These are phyloP conservation scores for Aspergillus bertholletiae DNA, from an alignment of 495 filamentous ascomycete genomes.

Conservation along the genomic window DNA sequence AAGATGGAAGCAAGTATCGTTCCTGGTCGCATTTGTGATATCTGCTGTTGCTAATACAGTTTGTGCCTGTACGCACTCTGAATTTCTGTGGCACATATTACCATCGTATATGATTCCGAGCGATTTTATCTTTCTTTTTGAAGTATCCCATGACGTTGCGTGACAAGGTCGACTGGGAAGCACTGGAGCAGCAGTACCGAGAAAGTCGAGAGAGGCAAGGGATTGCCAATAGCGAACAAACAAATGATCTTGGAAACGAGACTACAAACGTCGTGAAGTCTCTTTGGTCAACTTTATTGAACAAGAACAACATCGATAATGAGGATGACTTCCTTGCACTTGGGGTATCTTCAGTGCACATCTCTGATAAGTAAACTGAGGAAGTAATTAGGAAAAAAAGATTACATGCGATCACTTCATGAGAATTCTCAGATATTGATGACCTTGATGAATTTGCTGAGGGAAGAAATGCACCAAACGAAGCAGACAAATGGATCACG, in stretches of 20 bases:
- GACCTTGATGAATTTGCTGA: neutral
- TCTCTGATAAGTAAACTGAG: neutral
- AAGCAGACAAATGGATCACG: neutral
- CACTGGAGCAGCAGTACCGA: neutral
- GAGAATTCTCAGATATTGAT: neutral
- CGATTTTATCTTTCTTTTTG: neutral
- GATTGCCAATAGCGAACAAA: neutral
- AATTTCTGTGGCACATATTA: neutral
- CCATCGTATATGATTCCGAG: slow-evolving; percentile 4
- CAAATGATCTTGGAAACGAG: neutral
- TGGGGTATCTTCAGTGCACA: slow-evolving; percentile 6
- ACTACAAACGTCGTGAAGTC: neutral
- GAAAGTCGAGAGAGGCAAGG: neutral
- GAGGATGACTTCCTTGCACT: slow-evolving; percentile 7
- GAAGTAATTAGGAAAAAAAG: neutral
- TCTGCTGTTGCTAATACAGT: neutral
- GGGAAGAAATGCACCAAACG: slow-evolving; percentile 6
- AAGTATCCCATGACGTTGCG: slow-evolving; percentile 1
- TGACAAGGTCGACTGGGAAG: slow-evolving; percentile 7
- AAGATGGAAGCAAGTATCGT: neutral
- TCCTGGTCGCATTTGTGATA: slow-evolving; percentile 6
- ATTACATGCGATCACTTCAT: slow-evolving; percentile 4
- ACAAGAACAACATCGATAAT: neutral
- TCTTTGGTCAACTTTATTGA: slow-evolving; percentile 5
- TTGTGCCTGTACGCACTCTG: neutral